These are phyloP conservation scores for Suhomyces pyralidae DNA, from an alignment of 805 yeast genomes.

Conservation along the genomic window DNA sequence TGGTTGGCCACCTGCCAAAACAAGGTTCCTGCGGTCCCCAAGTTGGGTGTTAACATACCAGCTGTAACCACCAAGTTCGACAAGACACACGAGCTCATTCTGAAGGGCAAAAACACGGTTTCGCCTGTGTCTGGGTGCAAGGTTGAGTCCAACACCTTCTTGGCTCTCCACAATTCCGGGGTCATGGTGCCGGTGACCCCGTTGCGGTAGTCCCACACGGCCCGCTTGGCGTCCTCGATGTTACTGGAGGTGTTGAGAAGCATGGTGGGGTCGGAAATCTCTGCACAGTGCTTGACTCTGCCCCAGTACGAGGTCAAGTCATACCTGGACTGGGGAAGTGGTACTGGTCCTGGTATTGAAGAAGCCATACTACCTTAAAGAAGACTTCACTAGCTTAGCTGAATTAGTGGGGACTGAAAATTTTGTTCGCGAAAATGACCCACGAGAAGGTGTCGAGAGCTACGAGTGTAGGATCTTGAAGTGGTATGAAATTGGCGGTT, in stretches of 20 bases:
- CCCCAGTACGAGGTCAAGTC: constrained; percentile 88
- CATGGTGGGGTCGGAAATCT: constrained; percentile 89
- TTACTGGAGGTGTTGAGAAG: constrained; percentile 66
- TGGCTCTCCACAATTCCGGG: constrained; percentile 86
- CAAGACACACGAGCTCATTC: constrained; percentile 95
- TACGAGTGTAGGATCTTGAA: too few relatives aligned
- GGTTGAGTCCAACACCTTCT: constrained; percentile 82
- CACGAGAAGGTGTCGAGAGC: background rate
- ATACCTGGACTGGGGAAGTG: constrained; percentile 75
- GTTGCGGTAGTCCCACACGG: constrained; percentile 69
- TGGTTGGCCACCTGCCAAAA: constrained; percentile 99
- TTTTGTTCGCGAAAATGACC: background rate
- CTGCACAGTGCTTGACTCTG: constrained; percentile 91
- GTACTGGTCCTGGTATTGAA: constrained; percentile 76
- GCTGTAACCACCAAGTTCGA: constrained; percentile 93
- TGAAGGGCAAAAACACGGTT: constrained; percentile 85
- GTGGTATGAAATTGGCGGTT: background rate
- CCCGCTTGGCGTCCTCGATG: constrained; percentile 58
- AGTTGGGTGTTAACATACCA: constrained; percentile 95
- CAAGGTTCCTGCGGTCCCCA: constrained; percentile 85
- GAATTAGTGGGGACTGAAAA: too few relatives aligned
- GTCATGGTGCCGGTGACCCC: constrained; percentile 65
- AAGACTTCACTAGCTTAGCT: background rate
- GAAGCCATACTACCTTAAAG: constrained; percentile 60
- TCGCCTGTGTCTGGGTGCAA: constrained; percentile 97